Conservation (phyloP, 441 rosid species). For the Pelargonium australe region DNA sequence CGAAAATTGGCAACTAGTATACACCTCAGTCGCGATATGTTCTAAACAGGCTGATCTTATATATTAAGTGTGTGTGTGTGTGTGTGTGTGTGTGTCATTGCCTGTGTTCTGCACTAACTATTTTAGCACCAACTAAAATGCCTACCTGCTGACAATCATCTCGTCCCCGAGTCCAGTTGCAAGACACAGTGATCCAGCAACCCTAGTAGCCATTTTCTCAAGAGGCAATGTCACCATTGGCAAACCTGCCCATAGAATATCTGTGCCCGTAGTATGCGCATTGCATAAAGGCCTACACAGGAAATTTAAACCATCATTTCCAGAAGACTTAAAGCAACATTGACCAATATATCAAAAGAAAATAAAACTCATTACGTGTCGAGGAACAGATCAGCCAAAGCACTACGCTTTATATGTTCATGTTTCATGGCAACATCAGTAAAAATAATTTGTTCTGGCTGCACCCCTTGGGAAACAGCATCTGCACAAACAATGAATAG, state of each 20-base stretch:
- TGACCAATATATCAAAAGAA: neutral
- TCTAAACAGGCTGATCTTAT: neutral
- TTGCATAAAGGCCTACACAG: slow-evolving; percentile 82
- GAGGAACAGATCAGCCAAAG: slow-evolving; percentile 89
- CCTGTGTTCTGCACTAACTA: neutral
- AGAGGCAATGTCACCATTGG: slow-evolving; percentile 94
- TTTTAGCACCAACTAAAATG: neutral
- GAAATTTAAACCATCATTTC: slow-evolving; percentile 1
- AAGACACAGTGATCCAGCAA: slow-evolving; percentile 93
- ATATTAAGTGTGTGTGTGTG: neutral
- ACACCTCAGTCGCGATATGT: neutral
- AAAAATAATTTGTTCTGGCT: slow-evolving; percentile 85
- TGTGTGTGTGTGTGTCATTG: too few species aligned
- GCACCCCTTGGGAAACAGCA: slow-evolving; percentile 82
- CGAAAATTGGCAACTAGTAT: too few species aligned
- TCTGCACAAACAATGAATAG: slow-evolving; percentile 36
- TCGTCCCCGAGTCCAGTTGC: slow-evolving; percentile 98
- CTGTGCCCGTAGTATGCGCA: slow-evolving; percentile 98
- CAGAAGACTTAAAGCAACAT: neutral
- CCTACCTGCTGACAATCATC: slow-evolving; percentile 86
- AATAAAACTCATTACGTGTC: slow-evolving; percentile 53
- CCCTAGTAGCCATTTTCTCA: slow-evolving; percentile 98
- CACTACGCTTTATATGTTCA: slow-evolving; percentile 91
- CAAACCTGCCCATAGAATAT: slow-evolving; percentile 95
- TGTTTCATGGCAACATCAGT: slow-evolving; percentile 98